A percentile compares a stretch with the other conserved stretches of the same genome.
phyloP scores from a whole-genome alignment of 768 basidiomycete species.

The Russula lepida region DNA sequence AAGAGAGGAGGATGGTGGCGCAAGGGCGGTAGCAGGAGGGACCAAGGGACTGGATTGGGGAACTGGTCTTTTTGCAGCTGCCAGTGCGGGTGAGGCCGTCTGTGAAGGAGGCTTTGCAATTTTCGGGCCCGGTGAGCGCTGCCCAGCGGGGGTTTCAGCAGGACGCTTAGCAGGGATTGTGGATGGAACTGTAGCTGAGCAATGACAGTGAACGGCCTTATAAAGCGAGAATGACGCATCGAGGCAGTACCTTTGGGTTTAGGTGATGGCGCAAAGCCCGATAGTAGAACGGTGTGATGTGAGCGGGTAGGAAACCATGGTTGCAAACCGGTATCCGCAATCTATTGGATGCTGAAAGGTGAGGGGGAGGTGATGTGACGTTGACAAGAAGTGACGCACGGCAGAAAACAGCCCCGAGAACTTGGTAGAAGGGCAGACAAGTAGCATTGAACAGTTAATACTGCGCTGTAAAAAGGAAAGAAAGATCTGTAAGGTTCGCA shows the following conservation, averaged over 20 bases:
- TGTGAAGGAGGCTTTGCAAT: conserved; percentile 9
- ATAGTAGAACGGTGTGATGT: conserved; percentile 15
- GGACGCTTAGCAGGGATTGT: conserved; percentile 19
- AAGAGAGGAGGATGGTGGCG: neutral
- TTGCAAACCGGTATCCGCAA: neutral
- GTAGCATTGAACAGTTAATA: conserved; percentile 18
- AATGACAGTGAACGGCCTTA: neutral
- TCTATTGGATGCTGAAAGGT: conserved; percentile 5
- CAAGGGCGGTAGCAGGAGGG: conserved; percentile 3
- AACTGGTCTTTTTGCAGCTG: conserved; percentile 9
- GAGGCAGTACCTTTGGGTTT: conserved; percentile 18
- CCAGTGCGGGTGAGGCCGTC: conserved; percentile 11
- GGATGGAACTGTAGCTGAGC: conserved; percentile 3
- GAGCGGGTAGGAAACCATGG: conserved; percentile 17
- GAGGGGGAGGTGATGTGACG: conserved; percentile 5
- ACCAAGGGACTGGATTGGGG: conserved; percentile 16
- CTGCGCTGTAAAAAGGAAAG: conserved; percentile 9
- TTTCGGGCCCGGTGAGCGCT: conserved; percentile 19
- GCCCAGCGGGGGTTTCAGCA: conserved; percentile 11
- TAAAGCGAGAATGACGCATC: neutral
- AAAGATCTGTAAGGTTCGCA: neutral
- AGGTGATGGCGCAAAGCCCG: conserved; percentile 15
- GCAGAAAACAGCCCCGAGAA: conserved; percentile 14
- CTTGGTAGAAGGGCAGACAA: conserved; percentile 15
- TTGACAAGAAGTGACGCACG: conserved; percentile 11